These are phyloP conservation scores for Dictyostelium firmibasis DNA, from an alignment of 78 protist genomes.

Conservation along the genomic window DNA sequence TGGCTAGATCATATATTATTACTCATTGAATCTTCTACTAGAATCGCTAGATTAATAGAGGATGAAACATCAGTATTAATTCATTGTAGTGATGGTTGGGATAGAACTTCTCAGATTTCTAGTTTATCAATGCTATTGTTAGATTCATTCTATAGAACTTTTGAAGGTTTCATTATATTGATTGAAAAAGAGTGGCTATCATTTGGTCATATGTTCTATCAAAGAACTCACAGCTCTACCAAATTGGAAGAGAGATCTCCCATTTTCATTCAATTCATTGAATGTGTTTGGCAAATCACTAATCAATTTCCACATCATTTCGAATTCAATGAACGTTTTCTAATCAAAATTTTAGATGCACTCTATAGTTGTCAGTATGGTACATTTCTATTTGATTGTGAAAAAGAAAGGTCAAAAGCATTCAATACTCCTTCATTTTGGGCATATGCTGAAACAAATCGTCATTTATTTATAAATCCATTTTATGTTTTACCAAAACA, in stretches of 20 bases:
- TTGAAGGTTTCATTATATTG: conserved; percentile 88
- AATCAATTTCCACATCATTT: conserved; percentile 88
- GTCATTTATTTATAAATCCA: conserved; percentile 4
- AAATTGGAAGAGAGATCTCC: conserved; percentile 92
- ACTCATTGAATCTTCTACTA: conserved; percentile 8
- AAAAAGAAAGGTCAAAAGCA: conserved; percentile 42
- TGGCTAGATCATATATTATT: conserved; percentile 62
- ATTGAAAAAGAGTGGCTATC: conserved; percentile 95
- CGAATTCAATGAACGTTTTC: conserved; percentile 90
- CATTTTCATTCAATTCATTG: conserved; percentile 96
- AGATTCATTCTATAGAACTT: conserved; percentile 92
- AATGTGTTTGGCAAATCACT: conserved; percentile 91
- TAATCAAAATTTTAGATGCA: conserved; percentile 64
- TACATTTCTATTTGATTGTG: conserved; percentile 79
- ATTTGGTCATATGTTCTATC: conserved; percentile 93
- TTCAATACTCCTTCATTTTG: conserved; percentile 47
- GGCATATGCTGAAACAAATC: conserved; percentile 37
- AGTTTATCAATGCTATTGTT: conserved; percentile 84
- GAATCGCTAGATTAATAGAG: conserved; percentile 46
- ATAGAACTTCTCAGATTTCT: conserved; percentile 90
- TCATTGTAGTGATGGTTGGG: conserved; percentile 97
- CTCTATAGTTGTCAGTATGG: conserved; percentile 68
- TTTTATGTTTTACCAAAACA: neutral
- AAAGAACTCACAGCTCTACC: conserved; percentile 49
- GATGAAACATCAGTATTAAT: conserved; percentile 79